Evolutionary conservation across 1,284 basidiomycete genomes (phyloP).

Genomic region (Bondarzewia mesenterica): DNA sequence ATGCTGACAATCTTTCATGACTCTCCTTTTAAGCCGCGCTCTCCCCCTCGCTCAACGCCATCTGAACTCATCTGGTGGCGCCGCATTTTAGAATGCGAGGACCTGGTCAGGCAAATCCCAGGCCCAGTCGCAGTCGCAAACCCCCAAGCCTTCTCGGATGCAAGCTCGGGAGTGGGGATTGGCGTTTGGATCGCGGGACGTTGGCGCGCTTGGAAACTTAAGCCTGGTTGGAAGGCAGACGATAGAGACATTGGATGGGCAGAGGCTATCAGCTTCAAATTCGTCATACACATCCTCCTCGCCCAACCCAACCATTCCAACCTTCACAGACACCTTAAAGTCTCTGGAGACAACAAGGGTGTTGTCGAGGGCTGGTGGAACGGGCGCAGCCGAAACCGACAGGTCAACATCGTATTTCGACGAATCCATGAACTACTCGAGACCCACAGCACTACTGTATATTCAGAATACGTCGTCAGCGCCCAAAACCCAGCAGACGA

Average conservation of each 20-base stretch:
- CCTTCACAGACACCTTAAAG: constrained; percentile 7
- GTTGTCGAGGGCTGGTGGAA: constrained; percentile 21
- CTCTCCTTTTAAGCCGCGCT: constrained; percentile 20
- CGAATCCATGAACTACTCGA: constrained; percentile 11
- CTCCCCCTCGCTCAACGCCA: constrained; percentile 13
- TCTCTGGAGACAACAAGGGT: constrained; percentile 20
- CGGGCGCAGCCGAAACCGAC: constrained; percentile 13
- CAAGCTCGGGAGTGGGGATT: constrained; percentile 31
- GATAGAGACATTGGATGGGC: constrained; percentile 18
- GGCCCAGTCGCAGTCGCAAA: constrained; percentile 16
- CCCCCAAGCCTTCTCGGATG: constrained; percentile 30
- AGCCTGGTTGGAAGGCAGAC: constrained; percentile 24
- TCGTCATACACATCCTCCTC: constrained; percentile 23
- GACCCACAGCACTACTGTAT: background rate
- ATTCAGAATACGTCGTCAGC: constrained; percentile 18
- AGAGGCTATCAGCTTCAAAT: constrained; percentile 26
- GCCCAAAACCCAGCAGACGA: constrained; percentile 30
- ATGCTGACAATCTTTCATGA: constrained; percentile 15
- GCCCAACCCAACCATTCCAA: background rate
- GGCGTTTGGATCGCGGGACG: constrained; percentile 21
- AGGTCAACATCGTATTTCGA: constrained; percentile 19
- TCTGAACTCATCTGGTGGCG: constrained; percentile 33
- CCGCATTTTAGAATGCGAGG: constrained; percentile 6
- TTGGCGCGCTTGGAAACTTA: constrained; percentile 29
- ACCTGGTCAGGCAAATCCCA: constrained; percentile 7